Base-by-base conservation (phyloP, 306 rosid genomes). In the Gynostemma pentaphyllum region DNA sequence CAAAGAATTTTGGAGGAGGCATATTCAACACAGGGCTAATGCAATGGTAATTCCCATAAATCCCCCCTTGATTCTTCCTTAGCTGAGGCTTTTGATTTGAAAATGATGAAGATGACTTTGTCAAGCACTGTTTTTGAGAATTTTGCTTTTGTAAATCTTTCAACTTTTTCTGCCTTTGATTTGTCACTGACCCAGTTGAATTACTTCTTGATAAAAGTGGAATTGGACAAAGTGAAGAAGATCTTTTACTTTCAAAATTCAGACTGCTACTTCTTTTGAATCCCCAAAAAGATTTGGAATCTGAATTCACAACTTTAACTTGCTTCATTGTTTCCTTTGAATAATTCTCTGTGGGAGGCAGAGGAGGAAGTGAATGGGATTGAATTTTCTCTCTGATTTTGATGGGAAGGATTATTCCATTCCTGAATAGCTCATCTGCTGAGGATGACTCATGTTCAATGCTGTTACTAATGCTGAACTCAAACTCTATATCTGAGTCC, bases 361-460 rank as follows among this genome's bases (percentile, higher is more conserved):
- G 72, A 64, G 78, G 81, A 26, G 86, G 95, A 27, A 80, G 85
- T 30, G 94, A 81, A 37, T 14, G 19, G 9, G 49, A 21, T n/a
- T 34, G 27, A 52, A 55, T 68, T 50, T 30, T 79, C 27, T 76
- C 69, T 68, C 62, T 71, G 18, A 70, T 73, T 30, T 79, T 82
- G 23, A 67, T 74, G 2, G 99, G 94, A 73, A 82, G 85, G 69
- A 92, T 87, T 9, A 84, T 37, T 0, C 96, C 99, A 75, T 88
- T 81, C 8, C 82, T 84, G 74, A 92, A 92, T 51, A 92, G 90
- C 68, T 92, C 96, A 77, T 88, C 99, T 16, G 99, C 96, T 0
- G 87, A 78, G 49, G 87, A 81, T 63, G 87, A 70, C 44, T 79
- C 78, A 62, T 72, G 71, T 26, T 59, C 79, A 53, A 69, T 60